Evolutionary conservation across 768 basidiomycete species (phyloP).

Genomic region (Zangia roseola): DNA sequence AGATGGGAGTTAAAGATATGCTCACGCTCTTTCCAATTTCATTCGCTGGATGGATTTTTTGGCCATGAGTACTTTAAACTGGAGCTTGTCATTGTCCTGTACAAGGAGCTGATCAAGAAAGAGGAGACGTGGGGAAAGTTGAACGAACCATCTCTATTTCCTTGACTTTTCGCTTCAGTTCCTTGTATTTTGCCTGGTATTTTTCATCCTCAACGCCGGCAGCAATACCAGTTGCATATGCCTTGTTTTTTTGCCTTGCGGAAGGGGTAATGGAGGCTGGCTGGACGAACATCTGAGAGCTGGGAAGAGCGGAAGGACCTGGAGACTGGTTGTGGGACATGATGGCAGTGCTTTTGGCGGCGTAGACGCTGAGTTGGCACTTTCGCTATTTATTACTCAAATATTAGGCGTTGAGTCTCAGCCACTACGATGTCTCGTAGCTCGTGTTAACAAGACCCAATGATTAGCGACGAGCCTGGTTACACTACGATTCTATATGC

Average conservation of each 20-base stretch:
- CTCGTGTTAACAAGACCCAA: background rate
- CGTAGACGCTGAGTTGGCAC: constrained; percentile 29
- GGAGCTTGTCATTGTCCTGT: constrained; percentile 87
- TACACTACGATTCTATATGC: too few relatives aligned
- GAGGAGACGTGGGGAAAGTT: background rate
- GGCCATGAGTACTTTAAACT: constrained; percentile 75
- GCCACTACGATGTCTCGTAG: constrained; percentile 1
- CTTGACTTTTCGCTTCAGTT: constrained; percentile 83
- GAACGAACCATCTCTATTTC: constrained; percentile 76
- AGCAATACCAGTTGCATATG: constrained; percentile 59
- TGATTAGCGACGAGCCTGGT: too few relatives aligned
- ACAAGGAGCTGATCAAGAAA: constrained; percentile 7
- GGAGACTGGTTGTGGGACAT: constrained; percentile 69
- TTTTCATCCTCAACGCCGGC: constrained; percentile 83
- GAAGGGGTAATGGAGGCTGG: constrained; percentile 30
- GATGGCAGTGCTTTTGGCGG: constrained; percentile 41
- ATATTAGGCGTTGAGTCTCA: constrained; percentile 32
- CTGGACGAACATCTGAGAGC: constrained; percentile 35
- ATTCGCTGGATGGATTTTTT: constrained; percentile 83
- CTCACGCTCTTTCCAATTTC: constrained; percentile 87
- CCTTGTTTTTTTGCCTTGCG: constrained; percentile 47
- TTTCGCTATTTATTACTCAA: constrained; percentile 29
- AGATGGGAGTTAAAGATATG: constrained; percentile 27
- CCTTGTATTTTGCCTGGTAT: constrained; percentile 86
- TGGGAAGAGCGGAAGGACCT: constrained; percentile 45